Evolutionary conservation across 306 rosid species (phyloP).

Genomic region (Trifolium fragiferum): DNA sequence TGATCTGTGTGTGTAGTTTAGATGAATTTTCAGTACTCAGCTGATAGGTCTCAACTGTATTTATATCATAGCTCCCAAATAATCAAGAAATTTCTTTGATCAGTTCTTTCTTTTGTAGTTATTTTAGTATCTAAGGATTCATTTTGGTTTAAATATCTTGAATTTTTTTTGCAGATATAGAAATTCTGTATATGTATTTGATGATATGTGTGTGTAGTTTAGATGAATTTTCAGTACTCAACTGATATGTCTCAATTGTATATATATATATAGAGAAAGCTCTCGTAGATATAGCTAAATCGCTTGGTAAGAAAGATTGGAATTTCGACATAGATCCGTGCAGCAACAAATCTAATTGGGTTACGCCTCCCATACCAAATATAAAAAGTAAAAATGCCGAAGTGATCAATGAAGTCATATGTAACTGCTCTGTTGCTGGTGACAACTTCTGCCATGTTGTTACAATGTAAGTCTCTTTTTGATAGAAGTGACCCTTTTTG

Average conservation of each 20-base stretch:
- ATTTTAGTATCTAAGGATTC: neutral
- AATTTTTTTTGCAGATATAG: neutral
- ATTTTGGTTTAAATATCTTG: neutral
- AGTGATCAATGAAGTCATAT: too few species aligned
- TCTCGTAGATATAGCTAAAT: neutral
- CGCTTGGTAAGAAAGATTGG: neutral
- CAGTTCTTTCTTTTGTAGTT: neutral
- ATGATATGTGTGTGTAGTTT: neutral
- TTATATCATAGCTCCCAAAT: neutral
- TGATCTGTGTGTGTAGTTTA: neutral
- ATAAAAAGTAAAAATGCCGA: too few species aligned
- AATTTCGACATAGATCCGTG: constrained; percentile 46
- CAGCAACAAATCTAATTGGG: constrained; percentile 23
- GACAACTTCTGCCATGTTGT: neutral
- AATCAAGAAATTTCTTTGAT: neutral
- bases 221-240: neutral
- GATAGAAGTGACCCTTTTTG: neutral
- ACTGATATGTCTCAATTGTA: neutral
- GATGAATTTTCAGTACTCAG: neutral
- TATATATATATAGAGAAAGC: neutral
- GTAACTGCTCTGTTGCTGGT: neutral
- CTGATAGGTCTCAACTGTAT: neutral
- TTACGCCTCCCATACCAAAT: too few species aligned
- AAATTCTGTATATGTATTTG: neutral
- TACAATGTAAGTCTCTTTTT: neutral